Percentiles rank a stretch among this genome's conserved stretches.
Evolutionary conservation across 1,139 yeast genomes (phyloP).

Genomic region (Protomyces inouyei): DNA sequence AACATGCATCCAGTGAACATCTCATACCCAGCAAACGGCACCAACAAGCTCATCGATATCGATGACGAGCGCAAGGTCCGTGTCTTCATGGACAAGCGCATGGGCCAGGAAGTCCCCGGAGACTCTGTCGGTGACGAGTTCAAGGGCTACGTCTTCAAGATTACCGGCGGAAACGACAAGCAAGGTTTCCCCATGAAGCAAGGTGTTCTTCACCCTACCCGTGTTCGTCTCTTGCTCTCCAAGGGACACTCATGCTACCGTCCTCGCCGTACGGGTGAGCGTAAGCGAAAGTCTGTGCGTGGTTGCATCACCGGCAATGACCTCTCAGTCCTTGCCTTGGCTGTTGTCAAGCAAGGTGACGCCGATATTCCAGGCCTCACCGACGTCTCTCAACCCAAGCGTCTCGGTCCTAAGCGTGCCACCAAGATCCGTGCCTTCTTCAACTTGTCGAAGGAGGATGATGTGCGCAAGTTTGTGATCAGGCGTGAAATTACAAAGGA

Average conservation of each 20-base stretch:
- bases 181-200: conserved; percentile 99
- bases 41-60: conserved; percentile 94
- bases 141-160: conserved; percentile 98
- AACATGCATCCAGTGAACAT: conserved; percentile 50
- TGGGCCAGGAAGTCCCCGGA: conserved; percentile 99
- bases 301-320: conserved; percentile 99
- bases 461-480: conserved; percentile 89
- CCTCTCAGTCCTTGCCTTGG: conserved; percentile 89
- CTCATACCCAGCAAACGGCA: conserved; percentile 99
- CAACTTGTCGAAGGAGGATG: conserved; percentile 96
- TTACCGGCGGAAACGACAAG: conserved; percentile 99
- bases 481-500: conserved; percentile 93
- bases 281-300: conserved; percentile 99
- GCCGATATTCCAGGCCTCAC: conserved; percentile 93
- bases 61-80: conserved; percentile 99
- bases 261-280: conserved; percentile 99
- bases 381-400: conserved; percentile 90
- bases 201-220: conserved; percentile 94
- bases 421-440: conserved; percentile 99
- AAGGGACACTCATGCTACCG: conserved; percentile 99
- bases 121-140: conserved; percentile 97
- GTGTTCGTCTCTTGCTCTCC: conserved; percentile 92
- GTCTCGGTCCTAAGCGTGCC: conserved; percentile 99
- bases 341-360: conserved; percentile 97
- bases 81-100: conserved; percentile 98